A percentile compares a stretch with the other conserved stretches of the same genome.
phyloP scores from a whole-genome alignment of 2,329 filamentous ascomycete genomes.

The Microsporum audouinii region DNA sequence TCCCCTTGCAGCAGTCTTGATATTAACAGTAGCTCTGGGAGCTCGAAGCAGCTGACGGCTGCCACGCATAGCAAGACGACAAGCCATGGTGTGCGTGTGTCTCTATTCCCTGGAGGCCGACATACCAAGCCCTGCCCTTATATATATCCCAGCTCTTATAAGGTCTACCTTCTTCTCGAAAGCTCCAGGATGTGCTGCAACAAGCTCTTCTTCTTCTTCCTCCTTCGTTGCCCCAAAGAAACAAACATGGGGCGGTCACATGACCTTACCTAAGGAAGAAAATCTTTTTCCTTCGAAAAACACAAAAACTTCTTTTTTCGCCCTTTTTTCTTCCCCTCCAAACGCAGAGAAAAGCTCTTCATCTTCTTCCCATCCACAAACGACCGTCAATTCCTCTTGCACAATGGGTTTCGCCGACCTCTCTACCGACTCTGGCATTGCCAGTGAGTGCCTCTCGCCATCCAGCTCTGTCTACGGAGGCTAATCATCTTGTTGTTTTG shows the following conservation, averaged over 20 bases:
- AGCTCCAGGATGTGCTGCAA: conserved; percentile 19
- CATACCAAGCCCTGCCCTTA: neutral
- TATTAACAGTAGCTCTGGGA: neutral
- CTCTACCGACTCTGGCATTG: conserved; percentile 50
- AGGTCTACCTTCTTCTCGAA: conserved; percentile 28
- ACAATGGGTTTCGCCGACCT: conserved; percentile 59
- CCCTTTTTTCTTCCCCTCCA: neutral
- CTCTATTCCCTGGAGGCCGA: neutral
- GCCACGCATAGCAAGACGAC: neutral
- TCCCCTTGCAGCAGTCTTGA: neutral
- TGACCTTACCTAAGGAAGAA: neutral
- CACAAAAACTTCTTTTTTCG: neutral
- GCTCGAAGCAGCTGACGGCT: neutral
- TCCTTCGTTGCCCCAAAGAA: neutral
- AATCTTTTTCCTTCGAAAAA: neutral
- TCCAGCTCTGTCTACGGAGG: conserved; percentile 15
- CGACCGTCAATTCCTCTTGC: conserved; percentile 7
- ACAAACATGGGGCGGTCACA: neutral
- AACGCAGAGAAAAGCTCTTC: conserved; percentile 17
- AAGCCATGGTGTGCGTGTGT: neutral
- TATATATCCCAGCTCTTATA: neutral
- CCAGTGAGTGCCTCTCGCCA: conserved; percentile 38
- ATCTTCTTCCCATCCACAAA: neutral
- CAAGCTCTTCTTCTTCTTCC: neutral
- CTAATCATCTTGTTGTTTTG: conserved; percentile 17